Evolutionary conservation across 2,329 filamentous ascomycete genomes (phyloP).

Genomic region (Zymoseptoria passerinii): DNA sequence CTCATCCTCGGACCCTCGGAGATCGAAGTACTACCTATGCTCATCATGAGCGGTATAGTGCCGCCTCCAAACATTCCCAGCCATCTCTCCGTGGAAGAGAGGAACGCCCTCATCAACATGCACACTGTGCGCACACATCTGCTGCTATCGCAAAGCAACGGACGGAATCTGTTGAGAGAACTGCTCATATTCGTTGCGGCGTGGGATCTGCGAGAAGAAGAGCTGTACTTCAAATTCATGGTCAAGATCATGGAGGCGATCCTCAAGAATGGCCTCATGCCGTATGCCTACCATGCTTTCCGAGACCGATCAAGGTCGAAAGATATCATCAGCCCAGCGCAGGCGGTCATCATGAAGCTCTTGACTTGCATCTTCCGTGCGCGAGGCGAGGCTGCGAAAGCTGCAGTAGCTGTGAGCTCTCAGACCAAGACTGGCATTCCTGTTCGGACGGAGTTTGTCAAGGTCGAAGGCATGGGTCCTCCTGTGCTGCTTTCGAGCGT

Average conservation of each 20-base stretch:
- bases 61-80: conserved; percentile 57
- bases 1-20: conserved; percentile 90
- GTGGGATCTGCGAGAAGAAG: conserved; percentile 89
- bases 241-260: conserved; percentile 92
- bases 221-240: conserved; percentile 93
- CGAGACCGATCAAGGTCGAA: conserved; percentile 64
- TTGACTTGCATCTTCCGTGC: conserved; percentile 81
- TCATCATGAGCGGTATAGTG: conserved; percentile 89
- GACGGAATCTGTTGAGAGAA: conserved; percentile 79
- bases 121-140: conserved; percentile 87
- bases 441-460: conserved; percentile 1
- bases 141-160: conserved; percentile 80
- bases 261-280: conserved; percentile 78
- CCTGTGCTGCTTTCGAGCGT: conserved; percentile 14
- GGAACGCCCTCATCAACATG: conserved; percentile 60
- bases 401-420: conserved; percentile 1
- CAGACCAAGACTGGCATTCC: conserved; percentile 1
- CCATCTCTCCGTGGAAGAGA: conserved; percentile 39
- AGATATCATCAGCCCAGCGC: conserved; percentile 90
- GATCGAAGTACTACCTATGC: conserved; percentile 94
- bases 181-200: conserved; percentile 93
- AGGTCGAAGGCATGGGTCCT: neutral
- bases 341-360: conserved; percentile 85
- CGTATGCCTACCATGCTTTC: conserved; percentile 85
- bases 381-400: conserved; percentile 36